Base-by-base conservation (phyloP, 768 basidiomycete genomes). In the Boletus fagicola region DNA sequence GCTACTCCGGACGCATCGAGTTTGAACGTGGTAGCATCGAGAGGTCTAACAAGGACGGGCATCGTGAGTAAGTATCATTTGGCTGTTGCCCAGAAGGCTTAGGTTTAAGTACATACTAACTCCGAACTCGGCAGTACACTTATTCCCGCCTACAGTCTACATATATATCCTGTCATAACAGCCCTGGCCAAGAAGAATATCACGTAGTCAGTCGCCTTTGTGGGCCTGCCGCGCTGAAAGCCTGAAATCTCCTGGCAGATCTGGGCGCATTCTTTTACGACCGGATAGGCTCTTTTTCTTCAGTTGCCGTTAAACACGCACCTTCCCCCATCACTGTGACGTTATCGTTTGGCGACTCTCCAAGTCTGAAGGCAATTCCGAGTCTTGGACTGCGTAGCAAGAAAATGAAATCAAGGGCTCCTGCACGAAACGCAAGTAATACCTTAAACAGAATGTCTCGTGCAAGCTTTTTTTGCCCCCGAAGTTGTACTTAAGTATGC, bases 1-100 rank as follows among this genome's bases (percentile, higher is more conserved):
- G 69, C 74, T 3, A 75, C 63, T 5, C 75, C 74, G 11, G 71
- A 68, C 0, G 68, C 31, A 44, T 75, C 63, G 30, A 74, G 69
- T 1, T 13, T 58, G 51, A 70, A 70, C 2, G 31, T 49, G 1
- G 46, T 13, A 2, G 24, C 0, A 0, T 42, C 0, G 51, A 68
- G 61, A 4, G 69, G 62, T n/a, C 6, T 44, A 5, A 15, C 0
- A 22, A 67, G 52, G 54, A 57, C 58, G 35, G 66, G 66, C 66
- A 65, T 67, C n/a, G 26, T 28, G 39, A 39, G 49, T 18, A 47
- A 11, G n/a, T 18, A 10, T n/a, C 33, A 39, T 12, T 51, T 43
- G 4, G 6, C 10, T 7, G 6, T 31, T 40, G 7, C 18, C 16
- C 18, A 11, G n/a, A 4, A 0, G 6, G 28, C 6, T n/a, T 4